Conservation (phyloP, 2,329 filamentous ascomycete genomes). For the Fragosphaeria purpurea region DNA sequence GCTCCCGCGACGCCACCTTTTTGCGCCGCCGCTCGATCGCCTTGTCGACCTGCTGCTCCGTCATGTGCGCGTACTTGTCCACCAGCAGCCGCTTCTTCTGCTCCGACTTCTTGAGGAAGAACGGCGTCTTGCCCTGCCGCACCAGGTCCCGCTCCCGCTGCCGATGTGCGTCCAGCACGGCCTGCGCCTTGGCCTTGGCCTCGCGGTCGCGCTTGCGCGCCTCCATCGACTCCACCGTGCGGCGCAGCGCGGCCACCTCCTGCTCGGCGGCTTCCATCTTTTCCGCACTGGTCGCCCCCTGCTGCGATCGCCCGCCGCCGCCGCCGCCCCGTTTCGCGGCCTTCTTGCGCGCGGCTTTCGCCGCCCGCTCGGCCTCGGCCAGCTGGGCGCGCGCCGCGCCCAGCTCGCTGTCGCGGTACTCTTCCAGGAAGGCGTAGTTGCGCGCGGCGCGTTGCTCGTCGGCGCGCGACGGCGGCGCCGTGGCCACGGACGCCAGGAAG, state of each 20-base stretch:
- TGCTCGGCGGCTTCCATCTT: constrained; percentile 5
- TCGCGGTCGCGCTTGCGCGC: constrained; percentile 62
- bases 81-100: constrained; percentile 77
- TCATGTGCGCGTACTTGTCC: constrained; percentile 74
- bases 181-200: constrained; percentile 58
- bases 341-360: constrained; percentile 9
- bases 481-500: constrained; percentile 50
- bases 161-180: constrained; percentile 65
- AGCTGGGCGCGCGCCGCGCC: constrained; percentile 59
- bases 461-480: constrained; percentile 20
- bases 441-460: constrained; percentile 53
- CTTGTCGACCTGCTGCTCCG: constrained; percentile 72
- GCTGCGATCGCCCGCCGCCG: no score
- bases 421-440: constrained; percentile 80
- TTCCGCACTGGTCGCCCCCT: background rate
- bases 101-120: constrained; percentile 86
- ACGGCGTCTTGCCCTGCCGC: constrained; percentile 81
- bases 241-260: constrained; percentile 61
- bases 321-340: constrained; percentile 31
- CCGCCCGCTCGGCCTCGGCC: constrained; percentile 44
- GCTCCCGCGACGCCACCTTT: constrained; percentile 80
- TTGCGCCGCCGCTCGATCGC: constrained; percentile 80
- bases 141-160: constrained; percentile 76
- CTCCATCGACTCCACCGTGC: constrained; percentile 67
- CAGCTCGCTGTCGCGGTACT: constrained; percentile 80